A percentile compares a stretch with the other conserved stretches of the same genome.
Evolutionary conservation across 2,329 filamentous ascomycete genomes (phyloP).

Genomic region (Cryphonectria nitschkei): DNA sequence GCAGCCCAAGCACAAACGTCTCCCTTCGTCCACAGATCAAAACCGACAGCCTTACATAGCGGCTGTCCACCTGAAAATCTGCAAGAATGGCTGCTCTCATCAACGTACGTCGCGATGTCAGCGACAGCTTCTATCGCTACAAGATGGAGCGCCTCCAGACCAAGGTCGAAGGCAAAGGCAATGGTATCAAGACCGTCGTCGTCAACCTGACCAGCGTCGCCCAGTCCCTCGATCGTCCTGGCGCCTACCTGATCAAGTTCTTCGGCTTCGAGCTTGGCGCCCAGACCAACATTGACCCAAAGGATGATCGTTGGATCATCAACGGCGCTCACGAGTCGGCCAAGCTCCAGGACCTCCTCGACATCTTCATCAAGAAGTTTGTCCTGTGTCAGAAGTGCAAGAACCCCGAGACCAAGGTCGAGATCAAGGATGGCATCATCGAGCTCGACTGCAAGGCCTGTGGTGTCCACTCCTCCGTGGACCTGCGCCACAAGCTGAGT

Average conservation of each 20-base stretch:
- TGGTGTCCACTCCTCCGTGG: conserved; percentile 88
- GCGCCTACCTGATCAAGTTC: conserved; percentile 98
- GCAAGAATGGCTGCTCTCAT: conserved; percentile 85
- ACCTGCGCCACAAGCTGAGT: conserved; percentile 92
- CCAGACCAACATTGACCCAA: conserved; percentile 96
- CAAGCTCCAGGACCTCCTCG: conserved; percentile 97
- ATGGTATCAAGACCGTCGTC: conserved; percentile 98
- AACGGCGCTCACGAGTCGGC: conserved; percentile 94
- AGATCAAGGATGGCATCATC: conserved; percentile 92
- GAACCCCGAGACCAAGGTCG: conserved; percentile 96
- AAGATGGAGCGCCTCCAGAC: conserved; percentile 99
- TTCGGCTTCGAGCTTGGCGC: conserved; percentile 98
- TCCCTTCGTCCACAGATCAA: conserved; percentile 15
- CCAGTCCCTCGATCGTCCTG: conserved; percentile 86
- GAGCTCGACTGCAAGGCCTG: conserved; percentile 98
- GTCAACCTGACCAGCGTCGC: conserved; percentile 96
- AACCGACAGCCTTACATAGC: conserved; percentile 18
- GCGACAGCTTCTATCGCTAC: conserved; percentile 99
- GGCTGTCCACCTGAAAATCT: conserved; percentile 40
- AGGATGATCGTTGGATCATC: conserved; percentile 99
- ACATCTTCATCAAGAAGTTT: conserved; percentile 98
- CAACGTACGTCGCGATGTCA: conserved; percentile 98
- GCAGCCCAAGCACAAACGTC: conserved; percentile 26
- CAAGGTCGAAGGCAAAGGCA: conserved; percentile 99
- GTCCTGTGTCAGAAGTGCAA: conserved; percentile 99